phyloP scores from a whole-genome alignment of 345 rosid genomes.

The Brassica cretica region DNA sequence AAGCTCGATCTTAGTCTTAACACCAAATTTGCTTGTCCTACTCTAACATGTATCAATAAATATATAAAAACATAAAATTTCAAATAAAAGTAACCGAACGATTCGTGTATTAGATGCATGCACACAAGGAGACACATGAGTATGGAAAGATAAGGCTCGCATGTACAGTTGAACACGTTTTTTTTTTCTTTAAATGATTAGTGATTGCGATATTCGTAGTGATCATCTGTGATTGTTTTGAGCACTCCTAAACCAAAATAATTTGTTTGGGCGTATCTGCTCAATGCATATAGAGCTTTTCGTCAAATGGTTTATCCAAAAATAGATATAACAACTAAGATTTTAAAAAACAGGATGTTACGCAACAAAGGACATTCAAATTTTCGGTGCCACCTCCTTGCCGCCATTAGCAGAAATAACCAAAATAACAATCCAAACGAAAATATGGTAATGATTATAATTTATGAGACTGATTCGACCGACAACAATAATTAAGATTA shows the following conservation, averaged over 20 bases:
- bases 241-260: neutral
- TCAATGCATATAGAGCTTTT: slow-evolving; percentile 12
- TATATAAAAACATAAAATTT: neutral
- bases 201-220: slow-evolving; percentile 35
- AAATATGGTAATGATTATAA: neutral
- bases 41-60: slow-evolving; percentile 19
- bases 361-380: neutral
- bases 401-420: neutral
- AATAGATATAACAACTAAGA: neutral
- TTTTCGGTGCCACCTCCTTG: slow-evolving; percentile 9
- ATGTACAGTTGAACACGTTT: slow-evolving; percentile 10
- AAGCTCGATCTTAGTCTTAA: slow-evolving; percentile 32
- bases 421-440: neutral
- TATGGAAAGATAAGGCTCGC: slow-evolving; percentile 27
- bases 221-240: slow-evolving; percentile 18
- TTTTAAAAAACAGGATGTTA: slow-evolving; percentile 10
- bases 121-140: slow-evolving; percentile 7
- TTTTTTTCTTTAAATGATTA: slow-evolving; percentile 26
- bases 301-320: neutral
- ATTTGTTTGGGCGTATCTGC: neutral
- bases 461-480: slow-evolving; percentile 5
- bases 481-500: slow-evolving; percentile 16
- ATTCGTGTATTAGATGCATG: slow-evolving; percentile 35
- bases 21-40: slow-evolving; percentile 30
- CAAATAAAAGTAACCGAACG: neutral